Percentiles rank a stretch among this genome's conserved stretches.
Evolutionary conservation across 2,329 filamentous ascomycete genomes (phyloP).

Genomic region (Shiraia sp.): DNA sequence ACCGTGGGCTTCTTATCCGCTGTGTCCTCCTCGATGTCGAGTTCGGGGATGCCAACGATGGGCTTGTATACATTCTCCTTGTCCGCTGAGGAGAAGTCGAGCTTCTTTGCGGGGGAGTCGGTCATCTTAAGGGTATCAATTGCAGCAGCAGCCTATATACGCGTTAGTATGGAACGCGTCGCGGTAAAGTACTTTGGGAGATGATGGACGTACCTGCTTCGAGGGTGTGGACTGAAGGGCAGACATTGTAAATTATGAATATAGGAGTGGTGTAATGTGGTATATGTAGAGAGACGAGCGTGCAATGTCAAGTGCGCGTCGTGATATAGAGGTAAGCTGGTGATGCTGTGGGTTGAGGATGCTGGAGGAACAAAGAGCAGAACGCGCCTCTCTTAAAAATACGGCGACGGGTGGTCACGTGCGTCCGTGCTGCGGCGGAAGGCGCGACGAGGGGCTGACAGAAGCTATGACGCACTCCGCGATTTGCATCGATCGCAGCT

Average conservation of each 20-base stretch:
- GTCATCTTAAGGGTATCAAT: conserved; percentile 87
- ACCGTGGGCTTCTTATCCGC: conserved; percentile 56
- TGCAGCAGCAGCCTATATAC: conserved; percentile 74
- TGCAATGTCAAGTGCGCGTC: conserved; percentile 21
- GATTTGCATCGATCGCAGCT: conserved; percentile 10
- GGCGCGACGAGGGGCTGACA: conserved; percentile 12
- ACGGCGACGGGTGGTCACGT: conserved; percentile 24
- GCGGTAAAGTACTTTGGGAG: conserved; percentile 31
- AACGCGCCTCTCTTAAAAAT: conserved; percentile 32
- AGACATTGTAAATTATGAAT: conserved; percentile 64
- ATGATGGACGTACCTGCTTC: conserved; percentile 64
- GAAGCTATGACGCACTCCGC: conserved; percentile 36
- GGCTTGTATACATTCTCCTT: conserved; percentile 80
- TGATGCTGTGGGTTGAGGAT: conserved; percentile 31
- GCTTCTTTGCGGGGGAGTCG: conserved; percentile 88
- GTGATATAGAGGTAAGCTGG: conserved; percentile 19
- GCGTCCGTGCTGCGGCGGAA: conserved; percentile 13
- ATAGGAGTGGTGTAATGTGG: conserved; percentile 10
- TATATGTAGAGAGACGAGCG: conserved; percentile 15
- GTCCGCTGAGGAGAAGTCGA: conserved; percentile 70
- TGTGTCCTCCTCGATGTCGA: conserved; percentile 40
- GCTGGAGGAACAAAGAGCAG: conserved; percentile 18
- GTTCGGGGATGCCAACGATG: conserved; percentile 56
- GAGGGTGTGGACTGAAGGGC: conserved; percentile 71
- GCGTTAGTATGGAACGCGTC: conserved; percentile 45